Percentiles rank a stretch among this genome's conserved stretches.
Conservation (phyloP, 2,329 filamentous ascomycete genomes). For the Talaromyces verruculosus region DNA sequence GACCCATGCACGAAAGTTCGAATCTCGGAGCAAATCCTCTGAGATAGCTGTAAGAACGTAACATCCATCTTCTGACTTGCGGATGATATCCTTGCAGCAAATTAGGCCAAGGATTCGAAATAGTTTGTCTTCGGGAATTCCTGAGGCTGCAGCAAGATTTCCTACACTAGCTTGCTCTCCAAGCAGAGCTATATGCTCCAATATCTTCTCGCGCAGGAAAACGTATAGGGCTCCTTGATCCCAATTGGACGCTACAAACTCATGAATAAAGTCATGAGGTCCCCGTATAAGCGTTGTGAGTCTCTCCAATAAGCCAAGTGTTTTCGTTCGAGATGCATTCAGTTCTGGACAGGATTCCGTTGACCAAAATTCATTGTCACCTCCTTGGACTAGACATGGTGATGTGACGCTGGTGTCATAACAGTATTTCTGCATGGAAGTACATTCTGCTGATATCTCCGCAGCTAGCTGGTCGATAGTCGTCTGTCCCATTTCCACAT, state of each 20-base stretch:
- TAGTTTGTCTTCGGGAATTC: not conserved
- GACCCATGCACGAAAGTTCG: not conserved
- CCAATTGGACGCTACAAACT: conserved; percentile 25
- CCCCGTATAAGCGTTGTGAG: conserved; percentile 21
- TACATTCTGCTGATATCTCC: not conserved
- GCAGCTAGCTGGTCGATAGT: not conserved
- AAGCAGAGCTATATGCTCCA: not conserved
- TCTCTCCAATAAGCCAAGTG: conserved; percentile 10
- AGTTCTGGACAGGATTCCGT: not conserved
- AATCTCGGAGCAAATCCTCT: not conserved
- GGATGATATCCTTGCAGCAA: not conserved
- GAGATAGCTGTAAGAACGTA: not conserved
- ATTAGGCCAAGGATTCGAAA: not conserved
- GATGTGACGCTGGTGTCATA: not conserved
- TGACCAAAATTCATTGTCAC: not conserved
- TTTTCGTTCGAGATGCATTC: not conserved
- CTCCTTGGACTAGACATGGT: not conserved
- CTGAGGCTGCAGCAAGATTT: not conserved
- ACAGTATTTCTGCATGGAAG: not conserved
- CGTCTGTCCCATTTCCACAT: not conserved
- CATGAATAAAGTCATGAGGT: conserved; percentile 24
- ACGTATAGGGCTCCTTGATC: conserved; percentile 25
- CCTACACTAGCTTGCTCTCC: not conserved
- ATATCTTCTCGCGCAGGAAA: not conserved
- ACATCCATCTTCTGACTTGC: not conserved